phyloP scores from a whole-genome alignment of 148 eudicot genomes.

The Vaccinium darrowii region DNA sequence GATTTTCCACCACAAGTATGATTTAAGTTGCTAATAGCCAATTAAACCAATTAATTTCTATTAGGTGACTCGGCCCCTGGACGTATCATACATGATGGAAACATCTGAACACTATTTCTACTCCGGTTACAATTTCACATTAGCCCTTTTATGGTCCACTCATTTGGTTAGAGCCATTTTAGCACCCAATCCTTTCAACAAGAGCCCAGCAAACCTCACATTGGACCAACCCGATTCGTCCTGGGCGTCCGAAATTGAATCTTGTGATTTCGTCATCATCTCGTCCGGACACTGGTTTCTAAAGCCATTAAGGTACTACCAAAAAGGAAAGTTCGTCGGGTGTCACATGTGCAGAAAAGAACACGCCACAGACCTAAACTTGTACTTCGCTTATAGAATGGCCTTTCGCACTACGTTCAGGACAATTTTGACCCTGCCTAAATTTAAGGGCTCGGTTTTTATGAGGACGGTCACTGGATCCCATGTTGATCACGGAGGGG shows the following conservation, averaged over 20 bases:
- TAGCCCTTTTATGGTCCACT: constrained; percentile 29
- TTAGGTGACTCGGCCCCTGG: constrained; percentile 31
- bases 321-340: constrained; percentile 39
- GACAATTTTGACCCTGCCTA: constrained; percentile 29
- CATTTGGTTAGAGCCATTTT: constrained; percentile 16
- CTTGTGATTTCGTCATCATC: constrained; percentile 44
- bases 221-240: constrained; percentile 46
- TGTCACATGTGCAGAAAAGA: constrained; percentile 44
- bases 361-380: constrained; percentile 25
- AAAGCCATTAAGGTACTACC: constrained; percentile 41
- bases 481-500: constrained; percentile 44
- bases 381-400: constrained; percentile 40
- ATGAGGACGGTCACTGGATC: constrained; percentile 55
- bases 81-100: constrained; percentile 21
- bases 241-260: constrained; percentile 54
- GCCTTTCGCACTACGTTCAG: constrained; percentile 52
- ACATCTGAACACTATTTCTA: constrained; percentile 29
- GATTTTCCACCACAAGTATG: background rate
- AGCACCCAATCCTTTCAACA: constrained; percentile 2
- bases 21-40: background rate
- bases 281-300: constrained; percentile 60
- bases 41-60: background rate
- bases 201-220: constrained; percentile 35
- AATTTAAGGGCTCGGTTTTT: constrained; percentile 46
- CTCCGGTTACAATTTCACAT: constrained; percentile 34